Base-by-base conservation (phyloP, 1,284 basidiomycete genomes). In the Ganoderma resinaceum region DNA sequence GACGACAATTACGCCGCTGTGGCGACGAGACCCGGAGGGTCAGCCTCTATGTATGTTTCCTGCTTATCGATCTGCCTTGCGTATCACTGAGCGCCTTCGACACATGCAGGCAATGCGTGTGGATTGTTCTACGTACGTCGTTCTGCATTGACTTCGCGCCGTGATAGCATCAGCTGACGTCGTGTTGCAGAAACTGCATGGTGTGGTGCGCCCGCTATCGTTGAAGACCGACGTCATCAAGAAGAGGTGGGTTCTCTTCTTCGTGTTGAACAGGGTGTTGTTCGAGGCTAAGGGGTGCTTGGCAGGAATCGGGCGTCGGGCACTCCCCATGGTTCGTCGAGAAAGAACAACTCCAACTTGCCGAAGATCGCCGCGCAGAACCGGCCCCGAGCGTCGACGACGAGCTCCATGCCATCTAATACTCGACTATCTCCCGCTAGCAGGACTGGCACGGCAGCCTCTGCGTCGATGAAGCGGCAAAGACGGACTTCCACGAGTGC, bases 151-250 rank as follows among this genome's bases (percentile, higher is more conserved):
- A 29, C 12, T 38, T 60, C 58, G 57, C 29, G 43, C 66, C 65
- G 69, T 70, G 64, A 63, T 49, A 14, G 4, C 29, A 26, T 26
- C 8, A 40, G 20, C 57, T 64, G 37, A 66, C 49, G n/a, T 12
- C 33, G 53, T 63, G 59, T 68, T 80, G 68, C 78, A 95, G 92
- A 98, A 98, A 90, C 83, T 98, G 59, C 96, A 98, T 76, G 97
- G 97, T 55, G 96, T 98, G 49, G 95, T 97, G 20, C 88, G 97
- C 65, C 96, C 96, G 8, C 82, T 98, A 72, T 97, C 95, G 61
- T 86, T 98, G 71, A 98, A 98, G 87, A 98, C 96, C 31, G 96
- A 98, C 79, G 93, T 98, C 57, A 98, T 98, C 82, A 98, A 98
- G 90, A 98, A 98, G 85, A 88, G 96, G 95, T 95, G 75, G 63